phyloP scores from a whole-genome alignment of 805 yeast species.

The Metschnikowia picachoensis region DNA sequence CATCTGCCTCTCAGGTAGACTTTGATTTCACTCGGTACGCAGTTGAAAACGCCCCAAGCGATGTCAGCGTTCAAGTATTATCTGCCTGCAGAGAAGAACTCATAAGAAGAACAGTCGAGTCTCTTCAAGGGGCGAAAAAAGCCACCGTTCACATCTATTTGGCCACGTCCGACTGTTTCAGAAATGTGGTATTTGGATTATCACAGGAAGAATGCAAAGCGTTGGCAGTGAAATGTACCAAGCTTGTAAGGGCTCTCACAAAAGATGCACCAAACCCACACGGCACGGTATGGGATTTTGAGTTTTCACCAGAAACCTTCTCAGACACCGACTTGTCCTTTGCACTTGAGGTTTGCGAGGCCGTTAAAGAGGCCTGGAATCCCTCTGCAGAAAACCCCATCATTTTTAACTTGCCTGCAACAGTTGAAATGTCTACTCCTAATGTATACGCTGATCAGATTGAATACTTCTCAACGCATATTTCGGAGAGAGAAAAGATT shows the following conservation, averaged over 20 bases:
- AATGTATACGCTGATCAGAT: constrained; percentile 83
- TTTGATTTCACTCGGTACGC: constrained; percentile 78
- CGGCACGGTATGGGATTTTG: constrained; percentile 67
- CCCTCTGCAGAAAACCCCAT: constrained; percentile 64
- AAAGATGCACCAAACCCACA: constrained; percentile 56
- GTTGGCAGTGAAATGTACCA: constrained; percentile 60
- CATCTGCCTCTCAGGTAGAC: constrained; percentile 75
- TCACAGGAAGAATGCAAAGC: constrained; percentile 54
- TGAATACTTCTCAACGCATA: constrained; percentile 62
- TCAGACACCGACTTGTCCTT: constrained; percentile 65
- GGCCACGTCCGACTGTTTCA: constrained; percentile 72
- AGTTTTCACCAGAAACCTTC: constrained; percentile 79
- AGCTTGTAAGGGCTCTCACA: constrained; percentile 60
- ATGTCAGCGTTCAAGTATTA: constrained; percentile 72
- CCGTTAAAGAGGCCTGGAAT: constrained; percentile 71
- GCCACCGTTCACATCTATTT: constrained; percentile 76
- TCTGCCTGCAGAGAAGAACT: constrained; percentile 75
- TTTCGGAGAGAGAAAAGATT: constrained; percentile 63
- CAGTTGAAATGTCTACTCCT: constrained; percentile 79
- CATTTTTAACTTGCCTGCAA: constrained; percentile 79
- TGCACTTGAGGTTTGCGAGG: constrained; percentile 65
- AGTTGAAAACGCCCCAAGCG: constrained; percentile 68
- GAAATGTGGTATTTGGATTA: constrained; percentile 67
- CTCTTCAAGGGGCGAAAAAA: constrained; percentile 66
- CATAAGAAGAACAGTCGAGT: constrained; percentile 66